Conservation (phyloP, 2,329 filamentous ascomycete species). For the Colletotrichum musae region DNA sequence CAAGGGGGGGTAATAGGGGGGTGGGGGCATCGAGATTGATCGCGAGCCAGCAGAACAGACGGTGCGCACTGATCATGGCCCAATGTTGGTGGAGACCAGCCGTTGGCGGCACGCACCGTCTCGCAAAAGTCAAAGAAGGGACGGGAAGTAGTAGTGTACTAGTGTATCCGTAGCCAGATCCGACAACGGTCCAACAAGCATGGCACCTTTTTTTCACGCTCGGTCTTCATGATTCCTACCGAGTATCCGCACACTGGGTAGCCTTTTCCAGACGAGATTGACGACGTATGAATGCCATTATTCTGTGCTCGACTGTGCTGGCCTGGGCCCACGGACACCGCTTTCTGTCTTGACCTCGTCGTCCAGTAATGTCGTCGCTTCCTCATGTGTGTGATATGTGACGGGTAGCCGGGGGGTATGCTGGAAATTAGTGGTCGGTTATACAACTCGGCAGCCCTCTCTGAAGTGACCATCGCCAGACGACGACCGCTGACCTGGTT, state of each 20-base stretch:
- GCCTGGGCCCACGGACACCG: background rate
- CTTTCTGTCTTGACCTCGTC: background rate
- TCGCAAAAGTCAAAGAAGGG: constrained; percentile 33
- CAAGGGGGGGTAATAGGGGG: constrained; percentile 4
- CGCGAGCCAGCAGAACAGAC: background rate
- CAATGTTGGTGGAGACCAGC: constrained; percentile 33
- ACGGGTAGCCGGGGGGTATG: constrained; percentile 5
- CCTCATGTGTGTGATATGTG: constrained; percentile 17
- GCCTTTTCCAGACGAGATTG: background rate
- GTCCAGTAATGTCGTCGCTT: background rate
- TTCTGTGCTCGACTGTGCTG: background rate
- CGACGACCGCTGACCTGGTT: background rate
- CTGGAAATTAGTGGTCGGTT: background rate
- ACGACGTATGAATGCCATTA: background rate
- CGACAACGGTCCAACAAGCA: constrained; percentile 33
- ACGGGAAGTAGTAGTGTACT: constrained; percentile 15
- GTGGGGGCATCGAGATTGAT: constrained; percentile 16
- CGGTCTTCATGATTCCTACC: constrained; percentile 12
- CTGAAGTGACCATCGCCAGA: constrained; percentile 7
- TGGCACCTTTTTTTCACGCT: constrained; percentile 2
- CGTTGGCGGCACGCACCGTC: constrained; percentile 40
- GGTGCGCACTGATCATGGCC: constrained; percentile 31
- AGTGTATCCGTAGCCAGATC: constrained; percentile 15
- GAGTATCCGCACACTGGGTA: background rate
- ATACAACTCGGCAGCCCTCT: background rate